These are phyloP conservation scores for Leptodermis oblonga DNA, from an alignment of 257 asterid species.

Conservation along the genomic window DNA sequence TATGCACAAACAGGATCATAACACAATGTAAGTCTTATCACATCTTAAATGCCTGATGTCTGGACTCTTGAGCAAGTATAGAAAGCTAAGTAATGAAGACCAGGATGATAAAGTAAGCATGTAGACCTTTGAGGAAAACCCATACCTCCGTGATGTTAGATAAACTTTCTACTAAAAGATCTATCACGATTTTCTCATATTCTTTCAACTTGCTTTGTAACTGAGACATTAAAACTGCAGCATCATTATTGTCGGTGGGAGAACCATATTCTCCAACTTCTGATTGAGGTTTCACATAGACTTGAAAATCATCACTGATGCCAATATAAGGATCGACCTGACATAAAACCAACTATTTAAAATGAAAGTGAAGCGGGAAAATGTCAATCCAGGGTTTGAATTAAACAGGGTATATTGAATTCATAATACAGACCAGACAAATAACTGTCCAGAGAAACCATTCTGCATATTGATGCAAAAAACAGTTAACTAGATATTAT, in stretches of 20 bases:
- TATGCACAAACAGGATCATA: conserved; percentile 17
- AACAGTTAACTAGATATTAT: not conserved
- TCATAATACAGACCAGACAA: not conserved
- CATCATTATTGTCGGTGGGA: conserved; percentile 59
- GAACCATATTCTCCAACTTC: conserved; percentile 59
- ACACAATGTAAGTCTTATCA: conserved; percentile 3
- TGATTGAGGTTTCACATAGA: conserved; percentile 55
- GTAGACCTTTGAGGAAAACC: not conserved
- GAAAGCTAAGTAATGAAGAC: not conserved
- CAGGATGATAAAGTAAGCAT: not conserved
- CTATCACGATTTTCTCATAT: conserved; percentile 42
- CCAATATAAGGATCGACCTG: conserved; percentile 87
- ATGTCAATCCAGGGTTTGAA: not conserved
- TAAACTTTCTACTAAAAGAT: conserved; percentile 49
- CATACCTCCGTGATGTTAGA: conserved; percentile 62
- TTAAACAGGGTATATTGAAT: not conserved
- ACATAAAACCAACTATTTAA: not conserved
- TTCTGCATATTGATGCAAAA: not conserved
- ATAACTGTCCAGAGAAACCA: not conserved
- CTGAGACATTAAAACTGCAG: conserved; percentile 51
- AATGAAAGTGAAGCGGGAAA: not conserved
- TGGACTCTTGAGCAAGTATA: not conserved
- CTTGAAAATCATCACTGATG: conserved; percentile 76
- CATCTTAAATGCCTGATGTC: not conserved
- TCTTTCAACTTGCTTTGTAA: conserved; percentile 48